Evolutionary conservation across 768 basidiomycete species (phyloP), one percentile per base, ranked within the genome.

Genomic region (Cyclocybe cylindracea): DNA sequence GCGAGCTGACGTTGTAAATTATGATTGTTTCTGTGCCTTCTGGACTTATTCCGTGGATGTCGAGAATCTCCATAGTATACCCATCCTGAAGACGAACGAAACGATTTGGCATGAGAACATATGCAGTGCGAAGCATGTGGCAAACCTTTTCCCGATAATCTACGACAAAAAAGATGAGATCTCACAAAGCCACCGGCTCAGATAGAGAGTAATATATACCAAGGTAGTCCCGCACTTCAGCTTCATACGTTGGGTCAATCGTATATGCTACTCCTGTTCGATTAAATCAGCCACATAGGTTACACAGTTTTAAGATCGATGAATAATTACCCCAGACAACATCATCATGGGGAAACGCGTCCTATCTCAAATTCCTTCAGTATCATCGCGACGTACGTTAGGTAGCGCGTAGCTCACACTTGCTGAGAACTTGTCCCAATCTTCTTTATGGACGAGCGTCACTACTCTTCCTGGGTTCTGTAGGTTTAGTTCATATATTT

Each of bases 401-500:
- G n/a, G 10, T 33, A 7, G 1, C 7, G n/a, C 19, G 8, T 18
- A 10, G 51, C 82, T 53, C 56, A 90, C 91, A 13, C 83, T 79
- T n/a, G 62, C 73, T 5, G 88, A 88, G 62, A 90, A 85, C 10
- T 68, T 65, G 34, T 86, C 85, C 95, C 95, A 98, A 40, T 96
- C 91, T 64, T 87, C 84, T 52, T 91, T 89, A 59, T 90, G 88
- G 7, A 97, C 77, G 2, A 98, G 76, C 0, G 94, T 98, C 1
- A 96, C 94, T 1, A 96, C 95, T 39, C 93, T 73, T 2, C 94
- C 94, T 2, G 94, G 94, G 45, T 75, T 82, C 90, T 92, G 56
- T 4, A 18, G 10, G 11, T 40, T 7, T n/a, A 14, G 10, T 24
- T 14, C 41, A 16, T 13, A 4, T 5, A 9, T 31, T 14, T 16